Conservation (phyloP, 169 alveolate species). For the Plasmodium adleri region DNA sequence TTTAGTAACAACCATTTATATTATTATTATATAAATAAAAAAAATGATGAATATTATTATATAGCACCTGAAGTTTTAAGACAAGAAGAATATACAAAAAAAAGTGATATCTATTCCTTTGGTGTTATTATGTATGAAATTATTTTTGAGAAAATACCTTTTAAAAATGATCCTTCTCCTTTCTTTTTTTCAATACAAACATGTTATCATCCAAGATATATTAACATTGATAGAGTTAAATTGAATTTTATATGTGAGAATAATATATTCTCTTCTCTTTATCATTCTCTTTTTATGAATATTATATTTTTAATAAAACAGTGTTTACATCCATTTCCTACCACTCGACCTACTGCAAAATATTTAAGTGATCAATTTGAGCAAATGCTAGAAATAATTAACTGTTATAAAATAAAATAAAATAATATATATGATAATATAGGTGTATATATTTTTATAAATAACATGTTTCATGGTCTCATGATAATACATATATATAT, state of each 20-base stretch:
- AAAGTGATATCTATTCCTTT: constrained; percentile 87
- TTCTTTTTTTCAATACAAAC: constrained; percentile 22
- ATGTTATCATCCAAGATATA: constrained; percentile 24
- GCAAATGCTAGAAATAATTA: constrained; percentile 10
- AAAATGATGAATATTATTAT: constrained; percentile 11
- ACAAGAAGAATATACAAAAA: constrained; percentile 84
- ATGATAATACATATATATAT: background rate
- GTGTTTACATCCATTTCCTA: constrained; percentile 59
- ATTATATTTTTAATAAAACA: constrained; percentile 26
- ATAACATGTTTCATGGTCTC: background rate
- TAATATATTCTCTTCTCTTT: background rate
- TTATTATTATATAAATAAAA: background rate
- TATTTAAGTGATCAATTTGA: constrained; percentile 24
- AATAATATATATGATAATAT: background rate
- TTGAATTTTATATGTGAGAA: background rate
- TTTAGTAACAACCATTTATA: constrained; percentile 16
- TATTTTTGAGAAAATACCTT: constrained; percentile 55
- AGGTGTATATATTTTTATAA: background rate
- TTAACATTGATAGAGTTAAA: constrained; percentile 24
- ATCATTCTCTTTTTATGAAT: constrained; percentile 19
- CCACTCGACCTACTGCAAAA: constrained; percentile 40
- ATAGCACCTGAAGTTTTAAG: constrained; percentile 88
- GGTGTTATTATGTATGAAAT: constrained; percentile 89
- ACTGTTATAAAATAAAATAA: background rate
- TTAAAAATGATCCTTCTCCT: constrained; percentile 16